Evolutionary conservation across 768 basidiomycete genomes (phyloP).

Genomic region (Royoungia palumana): DNA sequence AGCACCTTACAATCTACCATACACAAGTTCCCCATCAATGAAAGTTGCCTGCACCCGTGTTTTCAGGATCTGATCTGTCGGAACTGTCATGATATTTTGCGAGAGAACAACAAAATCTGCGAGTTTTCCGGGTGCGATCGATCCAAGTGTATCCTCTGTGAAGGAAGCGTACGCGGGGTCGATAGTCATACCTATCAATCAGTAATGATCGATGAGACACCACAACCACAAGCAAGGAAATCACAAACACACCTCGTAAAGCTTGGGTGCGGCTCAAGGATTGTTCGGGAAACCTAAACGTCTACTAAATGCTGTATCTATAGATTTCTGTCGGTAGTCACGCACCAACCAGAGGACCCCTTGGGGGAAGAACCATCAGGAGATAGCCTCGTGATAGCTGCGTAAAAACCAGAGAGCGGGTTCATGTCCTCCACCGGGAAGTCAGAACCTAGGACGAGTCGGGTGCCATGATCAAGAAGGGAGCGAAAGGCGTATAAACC

Average conservation of each 20-base stretch:
- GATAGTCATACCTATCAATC: conserved; percentile 72
- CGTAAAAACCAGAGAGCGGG: conserved; percentile 81
- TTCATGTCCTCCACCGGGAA: conserved; percentile 88
- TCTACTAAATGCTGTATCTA: background rate
- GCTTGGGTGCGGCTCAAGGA: conserved; percentile 73
- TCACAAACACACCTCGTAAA: conserved; percentile 49
- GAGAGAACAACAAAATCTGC: conserved; percentile 88
- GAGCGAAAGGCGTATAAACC: conserved; percentile 85
- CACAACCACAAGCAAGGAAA: background rate
- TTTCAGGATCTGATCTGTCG: conserved; percentile 53
- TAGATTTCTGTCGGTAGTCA: background rate
- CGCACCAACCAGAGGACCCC: conserved; percentile 79
- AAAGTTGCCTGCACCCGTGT: conserved; percentile 73
- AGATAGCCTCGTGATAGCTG: conserved; percentile 77
- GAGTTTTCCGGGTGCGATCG: conserved; percentile 69
- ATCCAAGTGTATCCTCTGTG: conserved; percentile 69
- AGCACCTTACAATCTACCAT: conserved; percentile 35
- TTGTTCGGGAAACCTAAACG: conserved; percentile 76
- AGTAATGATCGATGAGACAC: background rate
- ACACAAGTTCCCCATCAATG: conserved; percentile 64
- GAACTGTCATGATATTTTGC: conserved; percentile 73
- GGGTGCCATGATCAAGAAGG: conserved; percentile 58
- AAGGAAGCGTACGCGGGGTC: conserved; percentile 88
- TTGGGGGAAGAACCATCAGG: conserved; percentile 73
- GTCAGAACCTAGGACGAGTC: conserved; percentile 82